Percentiles rank a stretch among this genome's conserved stretches.
These are phyloP conservation scores for Yarrowia sp. DNA, from an alignment of 805 yeast genomes.

Conservation along the genomic window DNA sequence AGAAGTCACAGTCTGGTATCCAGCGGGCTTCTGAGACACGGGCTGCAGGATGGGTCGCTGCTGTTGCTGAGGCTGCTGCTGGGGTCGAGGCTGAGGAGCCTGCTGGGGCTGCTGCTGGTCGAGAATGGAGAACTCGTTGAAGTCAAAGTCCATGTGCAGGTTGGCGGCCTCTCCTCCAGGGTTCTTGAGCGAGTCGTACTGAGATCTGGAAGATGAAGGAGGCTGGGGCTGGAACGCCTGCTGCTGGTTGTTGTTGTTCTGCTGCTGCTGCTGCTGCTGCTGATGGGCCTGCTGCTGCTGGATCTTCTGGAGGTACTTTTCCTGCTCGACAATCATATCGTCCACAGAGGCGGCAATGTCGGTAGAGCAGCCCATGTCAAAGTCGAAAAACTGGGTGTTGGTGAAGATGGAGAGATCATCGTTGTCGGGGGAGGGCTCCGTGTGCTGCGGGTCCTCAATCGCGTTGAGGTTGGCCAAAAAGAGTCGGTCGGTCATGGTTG, in stretches of 20 bases:
- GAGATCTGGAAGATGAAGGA: constrained; percentile 24
- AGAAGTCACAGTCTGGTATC: constrained; percentile 26
- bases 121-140: constrained; percentile 36
- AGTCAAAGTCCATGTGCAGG: constrained; percentile 37
- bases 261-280: constrained; percentile 40
- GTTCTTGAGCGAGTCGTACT: constrained; percentile 35
- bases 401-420: constrained; percentile 54
- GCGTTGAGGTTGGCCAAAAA: constrained; percentile 40
- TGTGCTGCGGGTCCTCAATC: constrained; percentile 39
- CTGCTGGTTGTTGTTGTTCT: constrained; percentile 5
- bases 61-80: constrained; percentile 10
- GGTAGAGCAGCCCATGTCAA: constrained; percentile 55
- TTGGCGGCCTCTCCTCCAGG: constrained; percentile 12
- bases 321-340: constrained; percentile 53
- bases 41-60: constrained; percentile 24
- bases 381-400: constrained; percentile 55
- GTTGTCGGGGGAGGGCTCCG: constrained; percentile 41
- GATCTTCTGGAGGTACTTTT: constrained; percentile 50
- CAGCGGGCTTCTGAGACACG: constrained; percentile 21
- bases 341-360: constrained; percentile 54
- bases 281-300: constrained; percentile 40
- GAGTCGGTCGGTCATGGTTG: constrained; percentile 33
- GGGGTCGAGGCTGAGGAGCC: constrained; percentile 4
- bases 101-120: constrained; percentile 29
- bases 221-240: constrained; percentile 36